Conservation (phyloP, 352 stramenopile genomes). For the Phytophthora citricola region DNA sequence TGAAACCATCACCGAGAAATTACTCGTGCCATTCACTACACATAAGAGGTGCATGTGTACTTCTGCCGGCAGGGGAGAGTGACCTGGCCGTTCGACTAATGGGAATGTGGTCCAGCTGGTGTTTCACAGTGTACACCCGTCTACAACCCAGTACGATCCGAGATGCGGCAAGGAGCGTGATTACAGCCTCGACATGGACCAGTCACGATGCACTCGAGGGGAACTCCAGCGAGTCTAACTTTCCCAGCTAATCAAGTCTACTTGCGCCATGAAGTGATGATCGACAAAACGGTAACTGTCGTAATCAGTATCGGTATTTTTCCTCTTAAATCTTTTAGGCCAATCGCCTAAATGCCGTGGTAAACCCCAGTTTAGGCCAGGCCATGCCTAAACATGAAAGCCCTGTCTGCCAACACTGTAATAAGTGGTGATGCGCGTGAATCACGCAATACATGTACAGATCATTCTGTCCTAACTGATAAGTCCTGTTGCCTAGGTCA, state of each 20-base stretch:
- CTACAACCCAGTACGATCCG: background rate
- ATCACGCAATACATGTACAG: too few relatives aligned
- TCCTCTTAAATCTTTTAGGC: too few relatives aligned
- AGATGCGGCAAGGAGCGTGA: background rate
- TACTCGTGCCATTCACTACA: slow-evolving; percentile 33
- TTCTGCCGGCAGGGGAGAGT: slow-evolving; percentile 29
- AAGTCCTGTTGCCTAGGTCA: too few relatives aligned
- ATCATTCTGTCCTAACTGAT: too few relatives aligned
- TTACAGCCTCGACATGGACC: background rate
- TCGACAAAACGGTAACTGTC: too few relatives aligned
- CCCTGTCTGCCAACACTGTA: too few relatives aligned
- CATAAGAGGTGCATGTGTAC: slow-evolving; percentile 31
- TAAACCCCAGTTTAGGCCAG: too few relatives aligned
- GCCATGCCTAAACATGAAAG: too few relatives aligned
- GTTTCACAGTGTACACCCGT: slow-evolving; percentile 7
- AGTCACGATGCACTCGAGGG: background rate
- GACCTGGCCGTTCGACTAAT: slow-evolving; percentile 34
- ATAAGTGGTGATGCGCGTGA: too few relatives aligned
- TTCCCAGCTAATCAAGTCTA: background rate
- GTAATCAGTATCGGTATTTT: too few relatives aligned
- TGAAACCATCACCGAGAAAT: slow-evolving; percentile 15
- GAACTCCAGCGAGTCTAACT: background rate
- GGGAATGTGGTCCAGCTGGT: slow-evolving; percentile 36
- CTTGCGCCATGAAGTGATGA: background rate
- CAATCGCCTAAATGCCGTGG: too few relatives aligned